These are phyloP conservation scores for Candida nonsorbophila DNA, from an alignment of 805 yeast species.

Conservation along the genomic window DNA sequence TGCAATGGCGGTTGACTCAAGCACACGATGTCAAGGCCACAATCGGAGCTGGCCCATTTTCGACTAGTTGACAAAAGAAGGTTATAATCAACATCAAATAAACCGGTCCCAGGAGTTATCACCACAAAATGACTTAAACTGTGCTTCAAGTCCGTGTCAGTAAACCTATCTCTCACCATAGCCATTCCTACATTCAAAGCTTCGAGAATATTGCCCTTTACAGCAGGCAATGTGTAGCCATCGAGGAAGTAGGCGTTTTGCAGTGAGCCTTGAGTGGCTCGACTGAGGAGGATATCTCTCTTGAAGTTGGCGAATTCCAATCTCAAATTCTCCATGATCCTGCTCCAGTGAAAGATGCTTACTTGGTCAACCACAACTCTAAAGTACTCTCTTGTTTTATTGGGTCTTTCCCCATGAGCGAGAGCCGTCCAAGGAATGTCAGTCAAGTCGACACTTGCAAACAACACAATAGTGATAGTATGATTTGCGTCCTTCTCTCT, in stretches of 20 bases:
- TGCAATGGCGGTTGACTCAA: constrained; percentile 89
- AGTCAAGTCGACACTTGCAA: constrained; percentile 71
- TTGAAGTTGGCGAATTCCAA: constrained; percentile 81
- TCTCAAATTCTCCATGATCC: constrained; percentile 82
- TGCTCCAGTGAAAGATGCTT: constrained; percentile 82
- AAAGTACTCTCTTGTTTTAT: constrained; percentile 71
- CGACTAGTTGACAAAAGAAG: constrained; percentile 70
- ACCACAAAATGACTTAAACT: constrained; percentile 87
- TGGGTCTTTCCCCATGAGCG: constrained; percentile 66
- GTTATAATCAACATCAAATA: constrained; percentile 85
- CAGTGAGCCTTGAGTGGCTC: constrained; percentile 6
- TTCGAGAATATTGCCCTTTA: constrained; percentile 85
- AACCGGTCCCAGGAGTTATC: constrained; percentile 88
- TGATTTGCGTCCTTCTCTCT: constrained; percentile 84
- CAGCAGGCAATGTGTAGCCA: constrained; percentile 75
- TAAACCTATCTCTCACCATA: constrained; percentile 67
- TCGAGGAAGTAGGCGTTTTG: constrained; percentile 23
- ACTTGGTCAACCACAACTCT: constrained; percentile 95
- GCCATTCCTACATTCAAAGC: constrained; percentile 82
- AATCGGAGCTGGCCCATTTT: constrained; percentile 70
- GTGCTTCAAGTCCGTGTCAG: constrained; percentile 81
- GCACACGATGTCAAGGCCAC: constrained; percentile 85
- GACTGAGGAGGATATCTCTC: constrained; percentile 58
- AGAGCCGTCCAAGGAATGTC: constrained; percentile 50
- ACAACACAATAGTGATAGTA: constrained; percentile 80